Evolutionary conservation across 306 rosid species (phyloP), one percentile per base, ranked within the genome.

Genomic region (Malus sylvestris): DNA sequence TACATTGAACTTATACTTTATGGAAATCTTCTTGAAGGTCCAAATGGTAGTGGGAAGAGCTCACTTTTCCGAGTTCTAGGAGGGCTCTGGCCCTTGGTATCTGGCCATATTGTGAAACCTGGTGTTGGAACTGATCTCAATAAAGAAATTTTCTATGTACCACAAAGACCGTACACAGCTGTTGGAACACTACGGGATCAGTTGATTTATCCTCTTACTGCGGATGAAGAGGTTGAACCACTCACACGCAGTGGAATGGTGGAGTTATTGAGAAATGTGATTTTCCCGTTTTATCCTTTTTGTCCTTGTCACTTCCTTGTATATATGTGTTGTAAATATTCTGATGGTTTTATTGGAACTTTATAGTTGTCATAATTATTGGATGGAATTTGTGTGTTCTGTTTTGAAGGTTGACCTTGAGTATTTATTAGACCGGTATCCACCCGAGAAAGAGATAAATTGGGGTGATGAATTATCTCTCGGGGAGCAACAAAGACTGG

Each of bases 21-120:
- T 68, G 57, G 4, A 66, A 29, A 81, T 83, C 76, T 62, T 78
- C 44, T 76, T 86, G 84, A 87, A 95, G 99, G 99, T 89, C 99
- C 99, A 81, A 96, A 96, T 87, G 99, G 99, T 57, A 96, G 99
- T 70, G 99, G 99, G 71, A 96, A 96, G 87, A 96, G 99, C 87
- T 92, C 99, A 6, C 99, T 96, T 83, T 96, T 96, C 83, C 89
- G 99, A 66, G 99, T 96, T 83, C 81, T 96, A 76, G 99, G 99
- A 30, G 99, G 99, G 77, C 98, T 96, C 53, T 96, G 99, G 99
- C 99, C 99, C 23, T 77, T 96, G 78, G 89, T 92, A 63, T 91
- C 96, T 76, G 99, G 99, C 61, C 87, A 88, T 87, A 92, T 96
- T 63, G 96, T 91, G 83, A 96, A 96, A 81, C 99, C 99, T 58